Evolutionary conservation across 192 early-diverging fungal genomes (phyloP), one percentile per base, ranked within the genome.

Genomic region (Rhizophagus prolifer): DNA sequence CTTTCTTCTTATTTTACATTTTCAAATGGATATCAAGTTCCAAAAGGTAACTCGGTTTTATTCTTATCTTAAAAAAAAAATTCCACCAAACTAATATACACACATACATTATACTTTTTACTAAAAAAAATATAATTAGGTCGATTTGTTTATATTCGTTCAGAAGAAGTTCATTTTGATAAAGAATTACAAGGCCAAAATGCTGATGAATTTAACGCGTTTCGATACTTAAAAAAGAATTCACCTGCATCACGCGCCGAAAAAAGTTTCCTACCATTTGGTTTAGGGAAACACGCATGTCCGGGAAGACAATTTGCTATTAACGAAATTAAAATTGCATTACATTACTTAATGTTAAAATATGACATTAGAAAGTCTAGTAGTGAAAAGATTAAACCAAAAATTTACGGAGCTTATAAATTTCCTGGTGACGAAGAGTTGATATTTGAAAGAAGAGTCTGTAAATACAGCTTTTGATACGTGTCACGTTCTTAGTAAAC

Each of bases 21-120:
- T 34, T 30, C 50, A 41, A 72, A 59, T 16, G 71, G 71, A 58
- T 59, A 72, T 72, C 71, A 72, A 60, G 58, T 72, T 58, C 71
- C 71, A 19, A 31, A 72, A 72, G 71, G 71, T 72, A 38, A 38
- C 36, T 38, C 7, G 7, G 6, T 38, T n/a, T 38, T 38, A 38
- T 38, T 38, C 8, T 38, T 3, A 34, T 34, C 31, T 31, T 31
- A 31, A 31, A 36, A 36, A 38, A 38, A 38, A n/a, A n/a, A n/a
- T 38, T 38, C 0, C 7, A 8, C 6, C 5, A 28, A 62, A 13
- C n/a, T 28, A 62, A 62, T 8, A 14, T n/a, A n/a, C n/a, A n/a
- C n/a, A n/a, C n/a, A n/a, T n/a, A n/a, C n/a, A n/a, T n/a, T n/a
- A n/a, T n/a, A n/a, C n/a, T n/a, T n/a, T n/a, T n/a, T n/a, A n/a